Evolutionary conservation across 345 rosid species (phyloP), one percentile per base, ranked within the genome.

Genomic region (Boechera retrofracta): DNA sequence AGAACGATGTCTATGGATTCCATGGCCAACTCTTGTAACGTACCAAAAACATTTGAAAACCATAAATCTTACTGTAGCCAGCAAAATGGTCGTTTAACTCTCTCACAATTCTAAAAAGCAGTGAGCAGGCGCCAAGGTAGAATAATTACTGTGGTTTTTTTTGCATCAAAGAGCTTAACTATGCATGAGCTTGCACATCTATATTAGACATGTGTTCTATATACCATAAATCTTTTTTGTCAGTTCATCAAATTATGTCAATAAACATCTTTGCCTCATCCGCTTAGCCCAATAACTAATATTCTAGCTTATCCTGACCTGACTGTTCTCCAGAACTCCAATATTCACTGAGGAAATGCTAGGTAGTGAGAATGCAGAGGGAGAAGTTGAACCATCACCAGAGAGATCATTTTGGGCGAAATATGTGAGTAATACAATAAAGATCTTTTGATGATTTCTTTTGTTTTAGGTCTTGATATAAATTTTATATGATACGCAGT

Each of bases 321-420:
- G 24, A 67, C 33, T 71, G 35, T 72, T 57, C 33, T 5, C 0
- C 83, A 94, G 98, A 81, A 83, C 95, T 60, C 97, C 97, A 32
- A 49, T 89, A 48, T 94, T 94, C 62, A 42, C 90, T 0, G 98
- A 92, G 84, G 95, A 88, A 74, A 51, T 79, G 49, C 67, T 78
- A 44, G 81, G 85, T 54, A 86, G 83, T 53, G 95, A 88, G 83
- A 81, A 82, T 58, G 91, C 69, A 54, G 98, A 90, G 77, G 89
- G 85, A 67, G 96, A 86, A 84, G 71, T 77, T 39, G 72, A 83
- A 71, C 68, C 57, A 58, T 92, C 93, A 56, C 97, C 95, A 35
- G 98, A 92, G 83, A 90, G 84, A 78, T 87, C 98, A 44, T 88
- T 90, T 71, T 94, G 95, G 98, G 97, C 98, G 51, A 92, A 94